Evolutionary conservation across 2,329 filamentous ascomycete genomes (phyloP), one percentile per base, ranked within the genome.

Genomic region (Pestalotiopsis sp.): DNA sequence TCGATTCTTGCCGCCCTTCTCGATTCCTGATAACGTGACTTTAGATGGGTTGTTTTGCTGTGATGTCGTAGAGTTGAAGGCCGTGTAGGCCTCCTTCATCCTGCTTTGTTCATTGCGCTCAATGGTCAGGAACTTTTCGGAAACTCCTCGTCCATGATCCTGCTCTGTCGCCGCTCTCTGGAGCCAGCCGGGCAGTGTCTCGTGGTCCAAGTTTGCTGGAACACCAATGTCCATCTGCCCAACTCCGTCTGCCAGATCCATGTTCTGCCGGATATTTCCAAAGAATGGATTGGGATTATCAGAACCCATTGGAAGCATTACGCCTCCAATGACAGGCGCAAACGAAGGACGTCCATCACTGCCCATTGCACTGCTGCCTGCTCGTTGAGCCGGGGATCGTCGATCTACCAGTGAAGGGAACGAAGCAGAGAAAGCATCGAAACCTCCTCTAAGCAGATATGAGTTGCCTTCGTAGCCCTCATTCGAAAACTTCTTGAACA

Each of bases 231-330:
- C 86, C 75, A 91, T 90, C 74, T 97, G 95, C 0, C 96, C 96
- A 12, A 98, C 95, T 23, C 96, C 96, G 73, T 94, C 94, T 39
- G 97, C 92, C 20, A 99, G 85, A 76, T 98, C 96, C 89, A 97
- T 95, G 72, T 98, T 97, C 79, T 98, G 96, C 58, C 96, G 90
- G 74, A 99, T 98, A 72, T 98, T 98, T 70, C 91, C 90, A 79
- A 98, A 98, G 82, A 99, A 98, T 0, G 95, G 95, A 74, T 97
- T 97, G 0, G 90, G 86, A 0, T 89, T 88, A 69, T 90, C 90
- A 72, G 89, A 86, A 0, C 88, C 86, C 52, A 84, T 83, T 1
- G 96, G 96, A 78, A 98, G 90, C 69, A 90, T 88, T 71, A 97
- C 97, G 6, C 95, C 95, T 68, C 95, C 96, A 68, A 94, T 92